Evolutionary conservation across 345 rosid genomes (phyloP).

Genomic region (Eucalyptus sideroxylon): DNA sequence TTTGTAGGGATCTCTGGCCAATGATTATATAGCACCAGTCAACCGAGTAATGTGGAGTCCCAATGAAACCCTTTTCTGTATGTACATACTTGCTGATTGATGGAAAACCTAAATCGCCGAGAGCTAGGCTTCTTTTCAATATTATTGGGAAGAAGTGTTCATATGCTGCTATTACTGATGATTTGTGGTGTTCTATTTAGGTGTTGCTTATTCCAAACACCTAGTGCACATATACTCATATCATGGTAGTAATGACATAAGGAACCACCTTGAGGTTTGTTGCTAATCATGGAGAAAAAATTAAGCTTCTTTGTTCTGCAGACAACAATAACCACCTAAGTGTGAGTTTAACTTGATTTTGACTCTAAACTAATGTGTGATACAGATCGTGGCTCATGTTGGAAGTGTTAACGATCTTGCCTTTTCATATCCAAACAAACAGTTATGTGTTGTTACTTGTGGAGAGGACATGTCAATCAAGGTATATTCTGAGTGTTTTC

Average conservation of each 20-base stretch:
- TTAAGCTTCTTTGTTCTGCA: neutral
- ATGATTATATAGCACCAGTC: too few species aligned
- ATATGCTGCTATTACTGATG: too few species aligned
- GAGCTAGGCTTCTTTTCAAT: too few species aligned
- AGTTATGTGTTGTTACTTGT: slow-evolving; percentile 15
- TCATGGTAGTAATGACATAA: slow-evolving; percentile 3
- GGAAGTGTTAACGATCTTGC: slow-evolving; percentile 24
- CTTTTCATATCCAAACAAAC: slow-evolving; percentile 16
- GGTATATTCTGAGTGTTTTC: neutral
- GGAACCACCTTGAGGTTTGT: slow-evolving; percentile 6
- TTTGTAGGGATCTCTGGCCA: too few species aligned
- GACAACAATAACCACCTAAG: neutral
- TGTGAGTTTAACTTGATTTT: neutral
- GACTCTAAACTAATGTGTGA: neutral
- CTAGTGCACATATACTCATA: neutral
- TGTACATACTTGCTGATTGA: too few species aligned
- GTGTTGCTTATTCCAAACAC: too few species aligned
- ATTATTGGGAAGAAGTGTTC: too few species aligned
- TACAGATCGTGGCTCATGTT: slow-evolving; percentile 21
- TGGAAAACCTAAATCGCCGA: too few species aligned
- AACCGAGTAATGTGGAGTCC: too few species aligned
- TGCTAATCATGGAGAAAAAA: too few species aligned
- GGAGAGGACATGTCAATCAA: slow-evolving; percentile 22
- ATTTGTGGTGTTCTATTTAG: too few species aligned
- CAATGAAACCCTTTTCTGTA: too few species aligned